Percentiles rank a stretch among this genome's conserved stretches.
Conservation (phyloP, 83 land plant species). For the Picea engelmannii region DNA sequence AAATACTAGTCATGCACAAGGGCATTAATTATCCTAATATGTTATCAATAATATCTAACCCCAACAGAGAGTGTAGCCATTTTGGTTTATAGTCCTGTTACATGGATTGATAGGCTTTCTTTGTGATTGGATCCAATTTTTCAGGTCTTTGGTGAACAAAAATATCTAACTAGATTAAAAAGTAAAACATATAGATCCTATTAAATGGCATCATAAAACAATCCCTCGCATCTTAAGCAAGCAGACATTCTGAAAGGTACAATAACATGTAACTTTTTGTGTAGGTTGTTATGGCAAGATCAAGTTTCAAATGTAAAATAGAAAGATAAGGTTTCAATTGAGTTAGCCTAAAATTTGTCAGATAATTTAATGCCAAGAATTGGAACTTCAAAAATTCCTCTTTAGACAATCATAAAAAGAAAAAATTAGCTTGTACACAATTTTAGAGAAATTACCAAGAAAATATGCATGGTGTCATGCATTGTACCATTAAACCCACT, state of each 20-base stretch:
- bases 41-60: not conserved
- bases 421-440: no score
- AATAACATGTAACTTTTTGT: not conserved
- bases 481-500: no score
- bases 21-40: not conserved
- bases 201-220: no score
- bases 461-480: no score
- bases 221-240: not conserved
- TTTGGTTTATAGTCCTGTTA: not conserved
- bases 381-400: no score
- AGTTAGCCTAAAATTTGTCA: no score
- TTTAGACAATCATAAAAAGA: no score
- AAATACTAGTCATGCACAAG: not conserved
- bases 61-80: not conserved
- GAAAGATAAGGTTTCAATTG: slow-evolving; percentile 19
- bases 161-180: not conserved
- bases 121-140: not conserved
- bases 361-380: no score
- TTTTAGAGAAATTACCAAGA: no score
- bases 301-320: slow-evolving; percentile 50
- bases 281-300: slow-evolving; percentile 39
- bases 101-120: not conserved
- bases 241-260: not conserved
- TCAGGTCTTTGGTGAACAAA: not conserved
- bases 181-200: not conserved